These are phyloP conservation scores for Inga leiocalycina DNA, from an alignment of 306 rosid species.

Conservation along the genomic window DNA sequence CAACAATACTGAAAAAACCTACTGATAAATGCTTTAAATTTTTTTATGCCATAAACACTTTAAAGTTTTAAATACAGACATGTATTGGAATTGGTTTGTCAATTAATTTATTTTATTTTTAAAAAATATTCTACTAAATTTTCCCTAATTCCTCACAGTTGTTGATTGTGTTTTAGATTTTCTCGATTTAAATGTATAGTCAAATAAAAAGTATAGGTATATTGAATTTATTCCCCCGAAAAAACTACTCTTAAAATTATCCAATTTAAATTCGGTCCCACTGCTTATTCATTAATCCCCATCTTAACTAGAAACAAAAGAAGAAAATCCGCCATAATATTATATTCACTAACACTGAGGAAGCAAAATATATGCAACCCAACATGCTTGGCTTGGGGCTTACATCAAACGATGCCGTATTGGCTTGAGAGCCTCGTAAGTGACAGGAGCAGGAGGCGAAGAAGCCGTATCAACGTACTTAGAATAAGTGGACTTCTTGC, in stretches of 20 bases:
- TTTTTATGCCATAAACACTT: no score
- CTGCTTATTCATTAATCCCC: neutral
- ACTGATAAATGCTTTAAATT: no score
- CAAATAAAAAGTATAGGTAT: no score
- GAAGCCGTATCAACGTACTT: neutral
- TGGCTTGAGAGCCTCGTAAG: conserved; percentile 35
- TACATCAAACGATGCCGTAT: conserved; percentile 19
- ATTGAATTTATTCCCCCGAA: no score
- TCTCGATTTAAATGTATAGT: neutral
- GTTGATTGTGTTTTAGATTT: no score
- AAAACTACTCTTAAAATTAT: neutral
- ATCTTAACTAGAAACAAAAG: neutral
- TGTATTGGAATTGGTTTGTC: no score
- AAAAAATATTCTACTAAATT: no score
- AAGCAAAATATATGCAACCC: neutral
- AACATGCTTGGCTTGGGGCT: neutral
- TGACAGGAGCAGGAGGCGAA: conserved; percentile 25
- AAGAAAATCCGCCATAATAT: neutral
- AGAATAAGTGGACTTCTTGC: conserved; percentile 8
- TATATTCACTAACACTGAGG: neutral
- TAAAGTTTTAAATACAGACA: no score
- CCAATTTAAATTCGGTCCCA: neutral
- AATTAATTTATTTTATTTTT: no score
- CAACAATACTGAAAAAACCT: no score
- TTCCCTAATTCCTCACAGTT: no score